phyloP scores from a whole-genome alignment of 1,284 basidiomycete genomes.

The Exobasidium cylindrosporum region DNA sequence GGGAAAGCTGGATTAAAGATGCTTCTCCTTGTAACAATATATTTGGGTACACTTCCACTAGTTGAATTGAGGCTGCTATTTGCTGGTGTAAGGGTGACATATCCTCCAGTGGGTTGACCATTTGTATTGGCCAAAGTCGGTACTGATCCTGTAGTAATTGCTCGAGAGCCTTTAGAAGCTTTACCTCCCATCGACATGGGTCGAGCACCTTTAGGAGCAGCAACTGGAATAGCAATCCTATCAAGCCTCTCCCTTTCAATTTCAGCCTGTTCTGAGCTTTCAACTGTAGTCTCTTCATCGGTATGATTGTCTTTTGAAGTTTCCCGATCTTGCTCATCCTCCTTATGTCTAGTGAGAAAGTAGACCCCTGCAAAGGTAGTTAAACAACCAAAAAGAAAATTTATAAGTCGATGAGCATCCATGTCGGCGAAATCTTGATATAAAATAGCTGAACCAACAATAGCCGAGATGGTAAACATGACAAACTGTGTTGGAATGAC shows the following conservation, averaged over 20 bases:
- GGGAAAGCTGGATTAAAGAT: conserved; percentile 8
- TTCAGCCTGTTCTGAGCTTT: conserved; percentile 1
- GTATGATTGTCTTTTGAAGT: not conserved
- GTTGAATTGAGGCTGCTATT: not conserved
- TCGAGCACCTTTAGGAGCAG: not conserved
- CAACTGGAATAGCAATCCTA: not conserved
- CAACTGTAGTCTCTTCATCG: not conserved
- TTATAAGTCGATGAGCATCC: conserved; percentile 68
- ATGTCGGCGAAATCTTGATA: conserved; percentile 79
- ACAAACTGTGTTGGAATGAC: conserved; percentile 81
- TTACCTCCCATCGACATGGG: not conserved
- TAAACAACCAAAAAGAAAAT: conserved; percentile 78
- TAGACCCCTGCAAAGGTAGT: conserved; percentile 84
- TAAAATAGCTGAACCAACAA: conserved; percentile 85
- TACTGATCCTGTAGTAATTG: not conserved
- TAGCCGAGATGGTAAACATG: conserved; percentile 70
- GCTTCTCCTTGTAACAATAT: not conserved
- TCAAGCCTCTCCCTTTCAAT: not conserved
- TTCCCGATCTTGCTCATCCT: conserved; percentile 11
- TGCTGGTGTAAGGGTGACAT: not conserved
- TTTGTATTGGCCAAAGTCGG: not conserved
- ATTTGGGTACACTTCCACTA: not conserved
- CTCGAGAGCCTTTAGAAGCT: not conserved
- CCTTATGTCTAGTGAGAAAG: conserved; percentile 37
- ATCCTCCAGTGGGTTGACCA: not conserved